Base-by-base conservation (phyloP, 1,284 basidiomycete species). In the Flammula alnicola region DNA sequence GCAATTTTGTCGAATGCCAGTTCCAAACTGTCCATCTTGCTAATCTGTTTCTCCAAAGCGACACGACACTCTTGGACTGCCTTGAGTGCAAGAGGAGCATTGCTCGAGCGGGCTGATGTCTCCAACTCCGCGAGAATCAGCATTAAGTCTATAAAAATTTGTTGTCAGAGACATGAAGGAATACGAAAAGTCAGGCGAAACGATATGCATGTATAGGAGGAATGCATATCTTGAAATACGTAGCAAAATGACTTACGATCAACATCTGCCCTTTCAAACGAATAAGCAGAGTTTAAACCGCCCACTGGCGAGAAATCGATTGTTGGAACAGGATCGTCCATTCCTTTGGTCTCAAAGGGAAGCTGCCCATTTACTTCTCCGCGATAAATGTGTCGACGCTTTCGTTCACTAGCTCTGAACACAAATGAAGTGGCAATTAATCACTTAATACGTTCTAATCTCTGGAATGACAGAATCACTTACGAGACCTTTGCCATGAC, bases 401-500 rank as follows among this genome's bases (percentile, higher is more conserved):
- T 90, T 45, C 78, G 77, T 66, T 95, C 93, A 37, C 74, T 81
- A 3, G 84, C 76, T 3, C 88, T 88, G 48, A 61, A 49, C 25
- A 36, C 36, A 25, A 40, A 47, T 22, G 14, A 51, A 23, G 45
- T 54, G 40, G 50, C 12, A 44, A 22, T 26, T 22, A n/a, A 33
- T 12, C 23, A 51, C 31, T 29, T 29, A 51, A 12, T 14, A 19
- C 14, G n/a, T 10, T 8, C 17, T 10, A 27, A 10, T n/a, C 10
- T 1, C 20, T 35, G 9, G n/a, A 36, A 44, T 9, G 22, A 2
- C 17, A 17, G 20, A 36, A 23, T 44, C 4, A 74, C 84, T 61
- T 63, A 90, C 87, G 88, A 88, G 26, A 91, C 74, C 60, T 86
- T 91, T 1, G 88, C 87, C 84, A 95, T 86, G 2, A 92, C 81